Evolutionary conservation across 345 rosid genomes (phyloP), one percentile per base, ranked within the genome.

Genomic region (Physaria fendleri): DNA sequence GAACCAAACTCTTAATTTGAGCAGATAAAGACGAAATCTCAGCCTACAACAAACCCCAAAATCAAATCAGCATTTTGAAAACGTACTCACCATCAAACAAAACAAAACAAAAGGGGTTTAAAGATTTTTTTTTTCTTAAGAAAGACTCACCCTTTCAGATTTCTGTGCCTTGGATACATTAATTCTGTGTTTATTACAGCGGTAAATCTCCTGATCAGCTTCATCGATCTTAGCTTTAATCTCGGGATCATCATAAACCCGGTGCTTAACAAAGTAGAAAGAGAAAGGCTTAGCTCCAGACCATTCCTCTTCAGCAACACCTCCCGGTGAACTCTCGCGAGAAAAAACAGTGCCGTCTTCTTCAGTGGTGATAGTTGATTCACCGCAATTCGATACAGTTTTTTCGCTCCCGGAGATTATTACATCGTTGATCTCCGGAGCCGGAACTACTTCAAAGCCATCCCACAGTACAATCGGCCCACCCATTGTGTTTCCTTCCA

Each of bases 201-300:
- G 73, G 13, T 74, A 73, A 65, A 86, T 77, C 80, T 83, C 95
- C 22, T 59, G 74, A 72, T 83, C 95, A 62, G 82, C 83, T 68
- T 64, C 79, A 49, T 80, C 84, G 24, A 88, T 68, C 72, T 82
- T 76, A 25, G 77, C 64, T 71, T 71, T 82, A 45, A 81, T 71
- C 49, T 75, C 77, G 0, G 87, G 93, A 76, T 92, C 91, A 12
- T 86, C 85, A 28, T 66, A 77, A 9, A 64, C 60, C 3, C 80
- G 81, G 66, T 71, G 75, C 43, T 76, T 83, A 6, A 82, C 74
- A 41, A 88, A 60, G 73, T 80, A 81, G 60, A 86, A 88, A 24
- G 65, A 82, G 50, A 81, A 74, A 74, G 71, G 74, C 61, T 66
- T 62, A 6, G 68, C 68, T 32, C 66, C 83, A 45, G 87, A 82